Evolutionary conservation across 1,284 basidiomycete species (phyloP).

Genomic region (Cronartium ribicola): DNA sequence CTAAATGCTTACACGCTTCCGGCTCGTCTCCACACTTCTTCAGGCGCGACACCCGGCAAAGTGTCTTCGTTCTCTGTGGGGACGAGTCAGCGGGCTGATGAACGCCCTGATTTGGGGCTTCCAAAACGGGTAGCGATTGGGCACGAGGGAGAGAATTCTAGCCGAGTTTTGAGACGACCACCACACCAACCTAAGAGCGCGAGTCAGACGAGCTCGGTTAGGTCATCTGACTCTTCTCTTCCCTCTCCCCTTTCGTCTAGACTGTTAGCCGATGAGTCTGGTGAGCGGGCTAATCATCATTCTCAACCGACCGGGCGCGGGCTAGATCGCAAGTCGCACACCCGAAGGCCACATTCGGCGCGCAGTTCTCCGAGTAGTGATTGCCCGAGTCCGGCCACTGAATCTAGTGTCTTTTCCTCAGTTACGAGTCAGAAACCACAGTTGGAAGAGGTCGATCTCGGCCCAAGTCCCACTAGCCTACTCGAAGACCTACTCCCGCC

Average conservation of each 20-base stretch:
- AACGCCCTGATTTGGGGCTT: not conserved
- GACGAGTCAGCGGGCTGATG: not conserved
- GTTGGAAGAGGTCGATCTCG: not conserved
- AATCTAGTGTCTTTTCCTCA: not conserved
- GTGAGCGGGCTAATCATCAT: conserved; percentile 1
- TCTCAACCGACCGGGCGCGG: not conserved
- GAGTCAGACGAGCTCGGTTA: not conserved
- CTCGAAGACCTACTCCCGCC: not conserved
- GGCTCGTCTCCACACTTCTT: not conserved
- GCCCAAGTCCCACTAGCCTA: not conserved
- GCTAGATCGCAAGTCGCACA: not conserved
- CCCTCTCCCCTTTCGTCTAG: conserved; percentile 9
- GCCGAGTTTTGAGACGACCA: not conserved
- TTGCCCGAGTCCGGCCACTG: conserved; percentile 8
- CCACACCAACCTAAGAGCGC: conserved; percentile 3
- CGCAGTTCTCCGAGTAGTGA: conserved; percentile 13
- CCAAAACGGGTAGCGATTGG: conserved; percentile 1
- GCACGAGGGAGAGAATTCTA: not conserved
- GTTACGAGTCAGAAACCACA: not conserved
- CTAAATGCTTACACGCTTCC: conserved; percentile 1
- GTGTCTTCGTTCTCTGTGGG: too few relatives aligned
- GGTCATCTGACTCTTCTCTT: conserved; percentile 10
- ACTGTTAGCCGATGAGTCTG: conserved; percentile 5
- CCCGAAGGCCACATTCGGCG: conserved; percentile 6
- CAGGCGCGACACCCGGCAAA: not conserved